Conservation (phyloP, 345 rosid species). For the Chamaenerion angustifolium region DNA sequence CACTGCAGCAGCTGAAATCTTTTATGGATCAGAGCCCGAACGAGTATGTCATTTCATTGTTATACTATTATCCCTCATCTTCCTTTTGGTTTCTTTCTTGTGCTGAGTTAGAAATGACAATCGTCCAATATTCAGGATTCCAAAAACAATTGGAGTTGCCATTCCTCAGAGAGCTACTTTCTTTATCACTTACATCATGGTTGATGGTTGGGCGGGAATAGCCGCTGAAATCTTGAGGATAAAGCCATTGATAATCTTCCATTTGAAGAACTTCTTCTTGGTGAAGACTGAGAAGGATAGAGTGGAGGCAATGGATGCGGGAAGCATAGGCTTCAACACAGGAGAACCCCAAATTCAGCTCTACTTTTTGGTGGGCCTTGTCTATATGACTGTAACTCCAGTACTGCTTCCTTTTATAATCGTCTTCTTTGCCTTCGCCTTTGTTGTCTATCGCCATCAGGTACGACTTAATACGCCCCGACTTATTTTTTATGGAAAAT, state of each 20-base stretch:
- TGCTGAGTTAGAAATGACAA: not conserved
- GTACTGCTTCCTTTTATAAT: slow-evolving; percentile 68
- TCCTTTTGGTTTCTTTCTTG: too few relatives aligned
- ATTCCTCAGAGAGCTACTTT: slow-evolving; percentile 89
- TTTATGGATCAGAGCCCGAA: slow-evolving; percentile 51
- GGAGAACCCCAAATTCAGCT: slow-evolving; percentile 93
- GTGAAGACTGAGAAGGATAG: slow-evolving; percentile 95
- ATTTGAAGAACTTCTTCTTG: slow-evolving; percentile 73
- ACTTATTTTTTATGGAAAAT: too few relatives aligned
- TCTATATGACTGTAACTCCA: slow-evolving; percentile 78
- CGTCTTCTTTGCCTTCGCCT: slow-evolving; percentile 72
- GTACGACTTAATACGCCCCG: slow-evolving; percentile 15
- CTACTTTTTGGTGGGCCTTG: slow-evolving; percentile 84
- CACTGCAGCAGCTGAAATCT: slow-evolving; percentile 66
- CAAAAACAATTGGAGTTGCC: slow-evolving; percentile 72
- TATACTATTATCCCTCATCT: not conserved
- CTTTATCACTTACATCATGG: slow-evolving; percentile 91
- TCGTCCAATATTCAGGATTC: slow-evolving; percentile 36
- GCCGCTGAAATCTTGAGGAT: slow-evolving; percentile 82
- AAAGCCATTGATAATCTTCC: slow-evolving; percentile 69
- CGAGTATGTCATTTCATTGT: slow-evolving; percentile 29
- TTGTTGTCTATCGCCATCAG: slow-evolving; percentile 83
- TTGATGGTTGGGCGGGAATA: slow-evolving; percentile 97
- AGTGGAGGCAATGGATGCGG: slow-evolving; percentile 86
- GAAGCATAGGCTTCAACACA: slow-evolving; percentile 75